Evolutionary conservation across 176 grass and related monocot species (phyloP).

Genomic region (Ampelocalamus luodianensis): DNA sequence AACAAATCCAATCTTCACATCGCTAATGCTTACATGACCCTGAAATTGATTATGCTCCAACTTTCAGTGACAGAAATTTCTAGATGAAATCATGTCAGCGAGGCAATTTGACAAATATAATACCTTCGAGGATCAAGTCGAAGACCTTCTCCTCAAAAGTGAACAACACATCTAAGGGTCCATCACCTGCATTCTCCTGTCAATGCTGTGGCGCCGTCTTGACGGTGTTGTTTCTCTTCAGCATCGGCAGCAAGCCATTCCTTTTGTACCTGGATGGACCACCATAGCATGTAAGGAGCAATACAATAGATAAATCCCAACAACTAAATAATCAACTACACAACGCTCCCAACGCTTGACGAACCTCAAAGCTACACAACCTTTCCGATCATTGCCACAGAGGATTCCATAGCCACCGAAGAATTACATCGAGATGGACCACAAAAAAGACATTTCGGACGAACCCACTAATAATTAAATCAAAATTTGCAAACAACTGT

Average conservation of each 20-base stretch:
- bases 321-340: too few relatives aligned
- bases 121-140: constrained; percentile 83
- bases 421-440: not conserved
- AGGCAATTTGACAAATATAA: not conserved
- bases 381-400: not conserved
- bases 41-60: not conserved
- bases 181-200: constrained; percentile 76
- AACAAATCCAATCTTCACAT: not conserved
- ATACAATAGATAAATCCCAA: not conserved
- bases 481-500: not conserved
- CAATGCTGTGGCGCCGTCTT: constrained; percentile 80
- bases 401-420: not conserved
- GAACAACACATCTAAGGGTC: constrained; percentile 77
- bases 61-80: not conserved
- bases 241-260: constrained; percentile 88
- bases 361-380: not conserved
- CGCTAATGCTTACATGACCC: not conserved
- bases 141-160: constrained; percentile 95
- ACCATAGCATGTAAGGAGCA: not conserved
- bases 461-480: not conserved
- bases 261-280: constrained; percentile 75
- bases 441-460: not conserved
- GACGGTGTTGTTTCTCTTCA: constrained; percentile 80
- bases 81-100: not conserved
- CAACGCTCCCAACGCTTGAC: not conserved